These are phyloP conservation scores for Candida namnaoensis DNA, from an alignment of 805 yeast genomes.

Conservation along the genomic window DNA sequence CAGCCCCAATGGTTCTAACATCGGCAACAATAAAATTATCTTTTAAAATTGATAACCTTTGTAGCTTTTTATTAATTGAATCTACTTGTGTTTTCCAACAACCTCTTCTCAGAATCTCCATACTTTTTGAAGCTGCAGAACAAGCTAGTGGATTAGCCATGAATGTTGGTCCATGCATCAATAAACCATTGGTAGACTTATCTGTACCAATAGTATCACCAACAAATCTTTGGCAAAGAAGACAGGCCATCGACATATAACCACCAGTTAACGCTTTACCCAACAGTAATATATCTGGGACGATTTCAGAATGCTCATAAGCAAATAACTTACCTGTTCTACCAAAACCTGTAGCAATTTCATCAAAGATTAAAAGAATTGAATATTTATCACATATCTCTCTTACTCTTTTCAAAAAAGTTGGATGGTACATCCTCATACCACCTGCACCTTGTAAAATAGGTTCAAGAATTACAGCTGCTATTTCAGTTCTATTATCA, in stretches of 20 bases:
- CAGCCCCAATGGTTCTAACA: constrained; percentile 15
- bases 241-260: constrained; percentile 15
- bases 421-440: constrained; percentile 24
- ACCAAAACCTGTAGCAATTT: constrained; percentile 27
- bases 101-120: constrained; percentile 15
- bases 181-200: constrained; percentile 11
- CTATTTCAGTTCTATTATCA: constrained; percentile 21
- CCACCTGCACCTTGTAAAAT: constrained; percentile 33
- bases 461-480: constrained; percentile 27
- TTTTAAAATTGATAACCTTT: neutral
- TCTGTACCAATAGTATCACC: constrained; percentile 11
- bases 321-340: constrained; percentile 29
- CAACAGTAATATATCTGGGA: constrained; percentile 17
- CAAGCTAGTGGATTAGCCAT: constrained; percentile 21
- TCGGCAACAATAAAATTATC: constrained; percentile 6
- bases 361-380: constrained; percentile 25
- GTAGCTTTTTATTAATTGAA: constrained; percentile 11
- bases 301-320: constrained; percentile 19
- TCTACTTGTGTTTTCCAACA: constrained; percentile 13
- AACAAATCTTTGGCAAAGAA: constrained; percentile 10
- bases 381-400: constrained; percentile 22
- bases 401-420: constrained; percentile 21
- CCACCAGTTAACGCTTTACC: constrained; percentile 20
- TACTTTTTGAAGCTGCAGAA: constrained; percentile 13
- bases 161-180: constrained; percentile 22